Conservation (phyloP, 805 yeast genomes). For the Lipomyces yamanashiensis region DNA sequence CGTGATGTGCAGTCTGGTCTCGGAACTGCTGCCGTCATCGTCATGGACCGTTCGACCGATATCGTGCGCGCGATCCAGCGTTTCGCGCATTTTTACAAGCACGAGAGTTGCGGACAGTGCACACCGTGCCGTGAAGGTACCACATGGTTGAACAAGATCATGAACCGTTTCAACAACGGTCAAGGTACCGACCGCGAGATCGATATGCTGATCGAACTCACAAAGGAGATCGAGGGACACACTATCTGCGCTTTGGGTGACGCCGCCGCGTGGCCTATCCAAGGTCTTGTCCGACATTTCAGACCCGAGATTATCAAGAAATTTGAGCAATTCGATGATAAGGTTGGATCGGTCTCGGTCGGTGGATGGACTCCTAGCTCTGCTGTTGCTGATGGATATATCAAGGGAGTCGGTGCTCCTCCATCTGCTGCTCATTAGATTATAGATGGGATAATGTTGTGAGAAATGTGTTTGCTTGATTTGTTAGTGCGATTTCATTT, state of each 20-base stretch:
- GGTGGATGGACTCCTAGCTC: conserved; percentile 83
- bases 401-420: conserved; percentile 53
- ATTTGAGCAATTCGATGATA: conserved; percentile 62
- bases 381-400: conserved; percentile 63
- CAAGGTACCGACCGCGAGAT: conserved; percentile 82
- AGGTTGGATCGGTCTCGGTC: conserved; percentile 55
- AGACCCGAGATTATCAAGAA: conserved; percentile 81
- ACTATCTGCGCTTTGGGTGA: conserved; percentile 92
- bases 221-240: conserved; percentile 88
- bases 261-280: conserved; percentile 93
- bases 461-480: background rate
- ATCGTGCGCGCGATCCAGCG: conserved; percentile 85
- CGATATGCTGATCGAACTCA: conserved; percentile 81
- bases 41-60: conserved; percentile 85
- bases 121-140: conserved; percentile 96
- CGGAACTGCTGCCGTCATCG: conserved; percentile 93
- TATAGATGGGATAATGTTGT: too few species aligned
- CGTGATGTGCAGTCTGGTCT: conserved; percentile 84
- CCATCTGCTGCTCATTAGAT: conserved; percentile 15
- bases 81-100: conserved; percentile 81
- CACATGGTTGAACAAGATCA: conserved; percentile 79
- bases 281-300: conserved; percentile 83
- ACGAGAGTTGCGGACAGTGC: conserved; percentile 94
- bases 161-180: conserved; percentile 79
- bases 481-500: background rate